These are phyloP conservation scores for Pelargonium myrrhifolium DNA, from an alignment of 441 rosid species.

Conservation along the genomic window DNA sequence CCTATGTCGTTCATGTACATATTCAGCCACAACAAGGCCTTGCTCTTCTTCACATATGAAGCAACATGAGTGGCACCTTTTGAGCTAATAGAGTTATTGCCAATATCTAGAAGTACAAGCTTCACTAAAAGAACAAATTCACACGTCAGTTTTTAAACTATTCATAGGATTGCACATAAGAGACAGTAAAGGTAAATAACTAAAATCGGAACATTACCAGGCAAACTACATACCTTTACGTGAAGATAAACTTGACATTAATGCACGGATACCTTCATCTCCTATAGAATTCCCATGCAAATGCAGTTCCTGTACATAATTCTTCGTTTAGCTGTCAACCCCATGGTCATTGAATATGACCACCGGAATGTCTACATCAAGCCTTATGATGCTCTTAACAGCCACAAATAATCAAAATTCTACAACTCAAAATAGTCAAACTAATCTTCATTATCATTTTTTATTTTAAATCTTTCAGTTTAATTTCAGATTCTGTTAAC, in stretches of 20 bases:
- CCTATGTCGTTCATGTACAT: constrained; percentile 95
- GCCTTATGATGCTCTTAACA: not conserved
- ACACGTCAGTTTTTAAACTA: constrained; percentile 14
- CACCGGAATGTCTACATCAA: not conserved
- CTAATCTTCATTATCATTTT: no score
- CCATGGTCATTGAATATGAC: constrained; percentile 3
- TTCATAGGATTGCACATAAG: not conserved
- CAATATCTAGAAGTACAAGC: constrained; percentile 71
- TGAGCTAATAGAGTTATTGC: constrained; percentile 79
- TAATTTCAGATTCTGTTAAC: no score
- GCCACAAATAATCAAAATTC: not conserved
- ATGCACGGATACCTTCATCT: constrained; percentile 83
- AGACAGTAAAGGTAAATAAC: constrained; percentile 7
- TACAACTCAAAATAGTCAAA: not conserved
- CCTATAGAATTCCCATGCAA: constrained; percentile 92
- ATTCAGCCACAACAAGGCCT: constrained; percentile 88
- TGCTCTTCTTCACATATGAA: constrained; percentile 79
- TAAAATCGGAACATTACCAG: constrained; percentile 7
- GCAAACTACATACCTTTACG: constrained; percentile 54
- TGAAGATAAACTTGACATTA: constrained; percentile 72
- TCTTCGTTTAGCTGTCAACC: constrained; percentile 17
- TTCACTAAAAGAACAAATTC: constrained; percentile 45
- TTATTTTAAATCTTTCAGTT: no score
- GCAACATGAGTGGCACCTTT: constrained; percentile 78
- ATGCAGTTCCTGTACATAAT: constrained; percentile 66